Conservation (phyloP, 306 rosid genomes). For the Acacia melanoxylon region DNA sequence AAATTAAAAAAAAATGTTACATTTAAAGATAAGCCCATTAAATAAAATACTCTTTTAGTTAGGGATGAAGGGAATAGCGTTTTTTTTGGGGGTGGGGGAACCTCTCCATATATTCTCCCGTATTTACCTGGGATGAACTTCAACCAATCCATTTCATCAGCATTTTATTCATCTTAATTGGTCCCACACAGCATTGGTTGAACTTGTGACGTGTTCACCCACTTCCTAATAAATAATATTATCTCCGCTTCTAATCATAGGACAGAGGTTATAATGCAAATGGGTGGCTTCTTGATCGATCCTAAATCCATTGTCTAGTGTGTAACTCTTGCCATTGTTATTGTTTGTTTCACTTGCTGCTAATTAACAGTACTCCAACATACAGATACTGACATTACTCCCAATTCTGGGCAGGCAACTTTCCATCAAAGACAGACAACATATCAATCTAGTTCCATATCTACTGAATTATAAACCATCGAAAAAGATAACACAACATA, state of each 20-base stretch:
- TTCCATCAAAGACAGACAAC: not conserved
- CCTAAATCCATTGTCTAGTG: not conserved
- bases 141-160: not conserved
- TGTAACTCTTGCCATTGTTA: too few relatives aligned
- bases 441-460: not conserved
- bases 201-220: not conserved
- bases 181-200: not conserved
- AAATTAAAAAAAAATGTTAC: too few relatives aligned
- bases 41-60: too few relatives aligned
- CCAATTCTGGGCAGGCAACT: not conserved
- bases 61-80: too few relatives aligned
- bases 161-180: not conserved
- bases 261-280: not conserved
- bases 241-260: too few relatives aligned
- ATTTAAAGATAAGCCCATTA: too few relatives aligned
- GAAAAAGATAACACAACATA: not conserved
- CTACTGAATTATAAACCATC: not conserved
- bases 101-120: not conserved
- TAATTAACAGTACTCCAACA: not conserved
- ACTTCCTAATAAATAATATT: too few relatives aligned
- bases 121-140: not conserved
- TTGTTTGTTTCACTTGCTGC: not conserved
- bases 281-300: not conserved
- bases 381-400: not conserved
- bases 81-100: too few relatives aligned